phyloP scores from a whole-genome alignment of 2,329 filamentous ascomycete species.

The Furcasterigmium furcatum region DNA sequence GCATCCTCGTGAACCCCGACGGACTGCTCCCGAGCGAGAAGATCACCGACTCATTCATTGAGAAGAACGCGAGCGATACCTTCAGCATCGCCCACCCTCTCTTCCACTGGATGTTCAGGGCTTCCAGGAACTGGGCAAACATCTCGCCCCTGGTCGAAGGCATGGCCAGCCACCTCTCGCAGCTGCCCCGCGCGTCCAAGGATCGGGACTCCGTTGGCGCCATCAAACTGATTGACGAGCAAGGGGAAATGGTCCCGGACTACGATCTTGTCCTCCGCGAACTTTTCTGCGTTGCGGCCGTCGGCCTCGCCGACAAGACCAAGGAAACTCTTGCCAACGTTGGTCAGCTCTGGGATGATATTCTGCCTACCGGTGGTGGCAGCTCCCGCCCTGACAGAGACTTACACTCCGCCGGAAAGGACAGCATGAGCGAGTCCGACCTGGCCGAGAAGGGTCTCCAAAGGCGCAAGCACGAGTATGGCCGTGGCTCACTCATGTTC shows the following conservation, averaged over 20 bases:
- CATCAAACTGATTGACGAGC: slow-evolving; percentile 44
- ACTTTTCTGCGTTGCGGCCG: slow-evolving; percentile 76
- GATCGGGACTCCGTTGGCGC: slow-evolving; percentile 32
- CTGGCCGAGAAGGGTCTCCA: slow-evolving; percentile 37
- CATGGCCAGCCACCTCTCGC: slow-evolving; percentile 69
- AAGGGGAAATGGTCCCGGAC: slow-evolving; percentile 58
- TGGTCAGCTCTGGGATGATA: slow-evolving; percentile 73
- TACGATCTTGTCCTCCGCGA: slow-evolving; percentile 79
- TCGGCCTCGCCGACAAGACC: slow-evolving; percentile 67
- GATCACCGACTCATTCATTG: slow-evolving; percentile 74
- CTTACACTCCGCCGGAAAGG: slow-evolving; percentile 7
- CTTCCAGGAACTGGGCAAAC: slow-evolving; percentile 72
- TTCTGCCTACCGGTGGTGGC: slow-evolving; percentile 60
- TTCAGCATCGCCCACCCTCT: slow-evolving; percentile 75
- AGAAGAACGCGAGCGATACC: slow-evolving; percentile 63
- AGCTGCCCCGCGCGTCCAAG: slow-evolving; percentile 36
- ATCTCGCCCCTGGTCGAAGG: slow-evolving; percentile 65
- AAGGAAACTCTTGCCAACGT: slow-evolving; percentile 59
- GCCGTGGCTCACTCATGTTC: slow-evolving; percentile 77
- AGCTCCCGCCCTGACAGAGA: background rate
- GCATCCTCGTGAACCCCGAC: slow-evolving; percentile 66
- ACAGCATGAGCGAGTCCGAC: slow-evolving; percentile 16
- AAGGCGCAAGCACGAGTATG: slow-evolving; percentile 35
- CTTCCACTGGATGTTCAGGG: slow-evolving; percentile 85
- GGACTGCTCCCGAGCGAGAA: slow-evolving; percentile 69